Conservation (phyloP, 2,329 filamentous ascomycete genomes). For the Dichotomopilus funicola region DNA sequence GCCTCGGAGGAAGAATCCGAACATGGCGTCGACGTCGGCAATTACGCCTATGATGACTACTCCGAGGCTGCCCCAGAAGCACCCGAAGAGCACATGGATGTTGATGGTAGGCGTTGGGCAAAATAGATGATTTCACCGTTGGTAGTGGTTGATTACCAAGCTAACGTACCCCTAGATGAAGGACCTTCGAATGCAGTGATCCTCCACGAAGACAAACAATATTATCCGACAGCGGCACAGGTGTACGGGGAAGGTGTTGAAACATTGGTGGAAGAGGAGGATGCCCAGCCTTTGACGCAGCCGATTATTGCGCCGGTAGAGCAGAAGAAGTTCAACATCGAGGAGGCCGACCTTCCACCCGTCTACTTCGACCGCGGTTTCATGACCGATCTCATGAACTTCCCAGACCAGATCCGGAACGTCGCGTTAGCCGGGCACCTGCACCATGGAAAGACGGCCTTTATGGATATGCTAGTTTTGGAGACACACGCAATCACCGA, state of each 20-base stretch:
- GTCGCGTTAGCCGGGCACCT: slow-evolving; percentile 86
- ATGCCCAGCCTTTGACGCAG: slow-evolving; percentile 84
- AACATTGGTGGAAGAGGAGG: slow-evolving; percentile 92
- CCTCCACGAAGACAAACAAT: slow-evolving; percentile 98
- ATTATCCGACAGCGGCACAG: slow-evolving; percentile 96
- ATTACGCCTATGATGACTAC: slow-evolving; percentile 74
- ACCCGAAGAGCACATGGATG: slow-evolving; percentile 83
- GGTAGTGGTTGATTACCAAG: slow-evolving; percentile 6
- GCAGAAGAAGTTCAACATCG: slow-evolving; percentile 91
- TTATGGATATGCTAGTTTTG: slow-evolving; percentile 96
- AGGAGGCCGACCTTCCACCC: slow-evolving; percentile 83
- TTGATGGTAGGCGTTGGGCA: slow-evolving; percentile 57
- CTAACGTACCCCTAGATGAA: slow-evolving; percentile 46
- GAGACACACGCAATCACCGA: slow-evolving; percentile 87
- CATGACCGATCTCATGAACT: slow-evolving; percentile 94
- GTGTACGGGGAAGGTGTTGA: slow-evolving; percentile 93
- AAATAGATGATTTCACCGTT: neutral
- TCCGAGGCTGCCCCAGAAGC: slow-evolving; percentile 56
- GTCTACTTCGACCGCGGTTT: slow-evolving; percentile 85
- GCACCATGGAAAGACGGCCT: slow-evolving; percentile 95
- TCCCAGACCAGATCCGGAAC: slow-evolving; percentile 89
- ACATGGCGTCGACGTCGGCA: slow-evolving; percentile 63
- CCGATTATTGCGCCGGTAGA: slow-evolving; percentile 91
- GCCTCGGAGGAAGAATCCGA: slow-evolving; percentile 84
- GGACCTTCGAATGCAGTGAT: slow-evolving; percentile 95